Evolutionary conservation across 2,329 filamentous ascomycete species (phyloP), one percentile per base, ranked within the genome.

Genomic region (Aspergillus sp.): DNA sequence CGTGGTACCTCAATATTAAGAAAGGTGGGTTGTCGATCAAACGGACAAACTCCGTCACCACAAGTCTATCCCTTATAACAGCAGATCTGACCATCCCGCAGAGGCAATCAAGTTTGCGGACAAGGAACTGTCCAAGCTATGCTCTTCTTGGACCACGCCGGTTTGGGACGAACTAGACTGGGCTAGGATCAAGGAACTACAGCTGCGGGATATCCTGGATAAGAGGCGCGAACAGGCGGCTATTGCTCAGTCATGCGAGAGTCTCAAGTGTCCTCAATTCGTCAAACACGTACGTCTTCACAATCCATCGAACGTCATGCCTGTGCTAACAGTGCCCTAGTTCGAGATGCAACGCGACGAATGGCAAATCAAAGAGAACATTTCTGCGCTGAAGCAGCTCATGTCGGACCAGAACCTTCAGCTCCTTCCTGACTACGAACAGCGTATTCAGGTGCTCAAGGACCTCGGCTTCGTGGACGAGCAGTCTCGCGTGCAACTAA

Each of bases 371-470:
- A 92, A 95, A 75, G 93, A 97, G 75, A 93, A 96, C 70, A 97
- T 99, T 69, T 87, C 89, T 15, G 89, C 93, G 64, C 83, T 99
- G 62, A 92, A 93, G 64, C 90, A 92, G 72, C 84, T 94, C 30
- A 92, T 98, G 79, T 97, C 95, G 1, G 93, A 98, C 75, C 94
- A 98, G 75, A 98, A 98, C 73, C 86, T 99, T 2, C 93, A 97
- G 73, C 85, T 99, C 4, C 85, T 99, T 9, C 95, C 95, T 0
- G 95, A 99, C 78, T 99, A 99, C 74, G 91, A 98, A 73, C 95
- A 98, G 79, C 90, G 95, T 54, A 92, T 98, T 43, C 88, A 90
- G 65, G 95, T 99, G 0, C 84, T 99, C 50, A 93, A 92, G 74
- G 93, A 98, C 68, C 86, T 99, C 7, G 90, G 88, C 5, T 99